Base-by-base conservation (phyloP, 345 rosid species). In the Eucalyptus polyanthemos region DNA sequence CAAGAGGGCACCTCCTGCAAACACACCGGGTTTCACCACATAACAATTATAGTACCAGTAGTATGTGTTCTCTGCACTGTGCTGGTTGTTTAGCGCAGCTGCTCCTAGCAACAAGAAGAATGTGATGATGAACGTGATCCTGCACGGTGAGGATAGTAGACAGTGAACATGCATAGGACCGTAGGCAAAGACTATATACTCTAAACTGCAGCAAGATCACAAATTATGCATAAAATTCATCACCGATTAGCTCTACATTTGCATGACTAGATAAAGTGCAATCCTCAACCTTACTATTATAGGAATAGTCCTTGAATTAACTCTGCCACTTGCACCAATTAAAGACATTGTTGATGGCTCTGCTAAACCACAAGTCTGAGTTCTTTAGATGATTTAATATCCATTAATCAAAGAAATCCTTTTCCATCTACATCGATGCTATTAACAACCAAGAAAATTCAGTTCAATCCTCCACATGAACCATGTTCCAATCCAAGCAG, bases 11-110 rank as follows among this genome's bases (percentile, higher is more conserved):
- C 97, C 98, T 7, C 91, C 94, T 3, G 97, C 97, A 92, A 96
- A 98, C 69, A 95, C 98, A 34, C 99, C 99, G 0, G 96, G 96
- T 88, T 94, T 97, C 69, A 96, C 98, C 40, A 95, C 95, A 87
- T 94, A 95, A 92, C 99, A 97, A 89, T 90, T 90, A 94, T 94
- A 93, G 91, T 31, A 89, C 81, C 93, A 92, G 6, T 92, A 87
- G 90, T 92, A 91, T 89, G 88, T 40, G 88, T 92, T 88, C 88
- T 93, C 94, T 87, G 93, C 95, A 16, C 88, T 94, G 72, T 92
- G 98, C 89, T 89, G 94, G 90, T 93, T 93, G 65, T 98, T 98
- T 27, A 98, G 95, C 7, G 95, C 96, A 90, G 98, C 95, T 22
- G 96, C 99, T 14, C 94, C 93, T 58, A 98, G 94, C 92, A 97